These are phyloP conservation scores for Debaryomyces udenii DNA, from an alignment of 1,139 yeast species.

Conservation along the genomic window DNA sequence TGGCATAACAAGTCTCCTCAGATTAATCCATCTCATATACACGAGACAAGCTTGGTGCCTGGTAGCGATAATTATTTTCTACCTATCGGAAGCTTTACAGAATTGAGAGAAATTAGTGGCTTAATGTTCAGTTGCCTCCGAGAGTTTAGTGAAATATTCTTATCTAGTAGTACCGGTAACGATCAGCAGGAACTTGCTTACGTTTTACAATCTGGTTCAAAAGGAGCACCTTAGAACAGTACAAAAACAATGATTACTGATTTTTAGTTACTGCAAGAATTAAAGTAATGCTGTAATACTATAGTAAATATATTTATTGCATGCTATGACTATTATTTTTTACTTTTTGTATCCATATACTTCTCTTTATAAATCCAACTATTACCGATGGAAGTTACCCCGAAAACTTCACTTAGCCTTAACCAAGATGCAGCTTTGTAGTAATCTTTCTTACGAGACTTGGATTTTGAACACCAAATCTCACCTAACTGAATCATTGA, in stretches of 20 bases:
- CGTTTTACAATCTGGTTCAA: constrained; percentile 23
- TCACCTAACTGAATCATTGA: constrained; percentile 76
- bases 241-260: no score
- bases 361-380: constrained; percentile 80
- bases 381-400: constrained; percentile 67
- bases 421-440: constrained; percentile 72
- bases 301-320: no score
- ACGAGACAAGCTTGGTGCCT: constrained; percentile 19
- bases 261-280: no score
- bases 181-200: constrained; percentile 20
- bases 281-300: constrained; percentile 4
- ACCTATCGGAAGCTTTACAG: constrained; percentile 43
- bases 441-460: constrained; percentile 58
- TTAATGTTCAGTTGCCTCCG: constrained; percentile 32
- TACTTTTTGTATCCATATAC: constrained; percentile 42
- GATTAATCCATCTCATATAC: constrained; percentile 16
- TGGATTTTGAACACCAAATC: constrained; percentile 63
- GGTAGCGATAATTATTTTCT: constrained; percentile 32
- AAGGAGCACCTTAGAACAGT: constrained; percentile 5
- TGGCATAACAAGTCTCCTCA: constrained; percentile 31
- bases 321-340: background rate
- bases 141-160: constrained; percentile 36
- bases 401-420: constrained; percentile 66
- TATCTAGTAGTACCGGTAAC: constrained; percentile 17
- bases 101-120: constrained; percentile 36